These are phyloP conservation scores for Collybia nuda DNA, from an alignment of 768 basidiomycete species.

Conservation along the genomic window DNA sequence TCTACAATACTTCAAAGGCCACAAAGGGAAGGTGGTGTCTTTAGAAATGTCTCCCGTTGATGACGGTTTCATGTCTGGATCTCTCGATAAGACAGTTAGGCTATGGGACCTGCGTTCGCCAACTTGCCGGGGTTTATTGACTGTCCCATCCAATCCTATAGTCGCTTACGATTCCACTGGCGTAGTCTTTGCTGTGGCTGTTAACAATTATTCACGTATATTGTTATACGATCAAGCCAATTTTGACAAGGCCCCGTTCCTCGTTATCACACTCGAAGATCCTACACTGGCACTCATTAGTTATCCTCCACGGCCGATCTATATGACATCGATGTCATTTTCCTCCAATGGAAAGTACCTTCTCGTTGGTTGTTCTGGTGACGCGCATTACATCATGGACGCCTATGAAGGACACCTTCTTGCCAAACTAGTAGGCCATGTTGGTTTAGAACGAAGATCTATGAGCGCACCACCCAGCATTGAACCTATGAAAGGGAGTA, in stretches of 20 bases:
- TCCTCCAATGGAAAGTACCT: constrained; percentile 89
- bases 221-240: constrained; percentile 84
- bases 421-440: constrained; percentile 82
- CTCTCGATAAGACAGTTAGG: constrained; percentile 91
- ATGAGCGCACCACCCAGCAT: constrained; percentile 49
- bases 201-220: constrained; percentile 81
- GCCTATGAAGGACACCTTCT: constrained; percentile 84
- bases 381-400: constrained; percentile 92
- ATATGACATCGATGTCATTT: constrained; percentile 90
- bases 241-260: constrained; percentile 91
- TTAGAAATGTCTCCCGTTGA: constrained; percentile 90
- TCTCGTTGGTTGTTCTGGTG: constrained; percentile 89
- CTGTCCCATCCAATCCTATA: constrained; percentile 72
- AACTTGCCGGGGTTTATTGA: constrained; percentile 74
- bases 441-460: constrained; percentile 77
- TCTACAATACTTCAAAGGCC: constrained; percentile 93
- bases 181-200: constrained; percentile 82
- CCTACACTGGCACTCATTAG: constrained; percentile 70
- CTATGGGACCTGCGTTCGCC: constrained; percentile 92
- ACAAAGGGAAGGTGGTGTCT: constrained; percentile 86
- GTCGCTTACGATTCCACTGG: constrained; percentile 85
- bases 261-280: constrained; percentile 81
- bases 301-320: constrained; percentile 85
- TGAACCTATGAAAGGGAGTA: constrained; percentile 73
- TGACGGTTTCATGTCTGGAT: constrained; percentile 94